phyloP scores from a whole-genome alignment of 2,329 filamentous ascomycete species.

The Fusarium sp. region DNA sequence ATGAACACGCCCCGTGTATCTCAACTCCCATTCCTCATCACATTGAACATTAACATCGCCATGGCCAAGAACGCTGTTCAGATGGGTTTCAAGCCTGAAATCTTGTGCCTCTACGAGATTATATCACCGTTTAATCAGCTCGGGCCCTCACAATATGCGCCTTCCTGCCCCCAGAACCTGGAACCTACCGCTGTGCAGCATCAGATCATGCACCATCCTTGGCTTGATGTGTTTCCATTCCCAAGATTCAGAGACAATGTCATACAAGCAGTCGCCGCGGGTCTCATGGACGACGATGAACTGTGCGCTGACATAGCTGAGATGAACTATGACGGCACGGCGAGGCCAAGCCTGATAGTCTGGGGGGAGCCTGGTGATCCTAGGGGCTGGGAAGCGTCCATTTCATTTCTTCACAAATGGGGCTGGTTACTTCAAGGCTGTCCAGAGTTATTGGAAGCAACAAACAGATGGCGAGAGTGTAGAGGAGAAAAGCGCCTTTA shows the following conservation, averaged over 20 bases:
- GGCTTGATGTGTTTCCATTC: conserved; percentile 23
- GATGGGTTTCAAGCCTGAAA: not conserved
- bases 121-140: conserved; percentile 10
- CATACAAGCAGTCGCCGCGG: not conserved
- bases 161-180: not conserved
- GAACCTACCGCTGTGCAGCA: not conserved
- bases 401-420: conserved; percentile 21
- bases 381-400: conserved; percentile 17
- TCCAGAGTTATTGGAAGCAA: conserved; percentile 16
- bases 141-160: not conserved
- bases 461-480: conserved; percentile 22
- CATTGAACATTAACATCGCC: conserved; percentile 16
- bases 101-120: conserved; percentile 6
- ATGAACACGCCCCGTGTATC: conserved; percentile 15
- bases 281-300: conserved; percentile 7
- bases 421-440: conserved; percentile 18
- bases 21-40: conserved; percentile 15
- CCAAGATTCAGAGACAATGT: conserved; percentile 13
- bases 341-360: conserved; percentile 19
- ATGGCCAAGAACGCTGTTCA: conserved; percentile 7
- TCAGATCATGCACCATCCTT: conserved; percentile 6
- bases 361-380: conserved; percentile 21
- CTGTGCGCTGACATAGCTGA: conserved; percentile 12
- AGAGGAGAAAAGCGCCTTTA: conserved; percentile 11
- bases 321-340: conserved; percentile 2